Base-by-base conservation (phyloP, 2,329 filamentous ascomycete species). In the Annulohypoxylon truncatum region DNA sequence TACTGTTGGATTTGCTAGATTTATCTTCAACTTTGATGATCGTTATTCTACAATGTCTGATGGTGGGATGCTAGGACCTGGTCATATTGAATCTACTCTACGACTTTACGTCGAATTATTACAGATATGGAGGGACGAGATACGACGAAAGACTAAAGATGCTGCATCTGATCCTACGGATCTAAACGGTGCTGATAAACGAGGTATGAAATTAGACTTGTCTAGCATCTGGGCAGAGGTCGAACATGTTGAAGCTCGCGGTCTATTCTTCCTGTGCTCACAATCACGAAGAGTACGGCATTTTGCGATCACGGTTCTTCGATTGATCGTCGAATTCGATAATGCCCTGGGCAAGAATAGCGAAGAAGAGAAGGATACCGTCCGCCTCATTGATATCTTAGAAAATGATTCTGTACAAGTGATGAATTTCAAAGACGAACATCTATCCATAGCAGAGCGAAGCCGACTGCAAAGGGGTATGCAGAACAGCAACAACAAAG, bases 21-120 rank as follows among this genome's bases (percentile, higher is more conserved):
- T 98, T 79, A 99, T 99, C 56, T 99, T 99, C 82, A 97, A 96
- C 72, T 99, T 98, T 77, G 96, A 99, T 77, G 94, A 97, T 71
- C 90, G 94, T 22, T 99, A 99, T 78, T 93, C 95, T 0, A 98
- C 96, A 29, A 97, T 98, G 90, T 97, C 94, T 8, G 96, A 99
- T 75, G 96, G 96, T 29, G 96, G 96, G 2, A 96, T 99, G 90
- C 88, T 99, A 22, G 96, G 95, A 0, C 90, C 93, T 31, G 92
- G 91, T 3, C 96, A 99, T 75, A 97, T 99, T 61, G 96, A 99
- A 77, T 97, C 90, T 71, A 99, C 96, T 0, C 80, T 99, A 18
- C 90, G 92, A 68, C 84, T 99, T 9, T 99, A 99, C 74, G 93
- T 98, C 26, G 94, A 99, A 78, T 82, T 99, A 4, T 84, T 99